Conservation (phyloP, 139 green algal species). For the Penium margaritaceum region DNA sequence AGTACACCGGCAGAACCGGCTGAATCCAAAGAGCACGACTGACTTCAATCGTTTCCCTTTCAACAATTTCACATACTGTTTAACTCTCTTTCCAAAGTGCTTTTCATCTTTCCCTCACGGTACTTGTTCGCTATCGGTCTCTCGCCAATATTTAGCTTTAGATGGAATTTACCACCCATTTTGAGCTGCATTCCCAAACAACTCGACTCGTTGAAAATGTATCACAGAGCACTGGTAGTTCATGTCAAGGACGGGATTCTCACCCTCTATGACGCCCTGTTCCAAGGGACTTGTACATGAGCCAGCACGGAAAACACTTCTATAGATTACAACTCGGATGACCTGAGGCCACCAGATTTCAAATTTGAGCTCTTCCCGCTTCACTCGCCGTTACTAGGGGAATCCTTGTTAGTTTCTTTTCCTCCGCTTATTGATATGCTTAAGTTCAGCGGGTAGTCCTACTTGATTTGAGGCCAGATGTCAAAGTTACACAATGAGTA, state of each 20-base stretch:
- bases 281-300: slow-evolving; percentile 67
- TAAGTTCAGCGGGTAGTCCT: too few relatives aligned
- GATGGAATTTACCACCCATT: slow-evolving; percentile 84
- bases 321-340: slow-evolving; percentile 80
- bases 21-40: too few relatives aligned
- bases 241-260: slow-evolving; percentile 72
- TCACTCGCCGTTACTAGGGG: slow-evolving; percentile 84
- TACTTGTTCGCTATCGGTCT: slow-evolving; percentile 93
- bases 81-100: slow-evolving; percentile 19
- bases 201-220: slow-evolving; percentile 75
- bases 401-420: too few relatives aligned
- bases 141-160: slow-evolving; percentile 84
- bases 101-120: slow-evolving; percentile 93
- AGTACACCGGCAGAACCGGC: too few relatives aligned
- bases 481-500: too few relatives aligned
- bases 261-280: slow-evolving; percentile 74
- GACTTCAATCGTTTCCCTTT: too few relatives aligned
- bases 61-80: too few relatives aligned
- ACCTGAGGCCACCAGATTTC: slow-evolving; percentile 69
- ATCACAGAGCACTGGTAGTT: slow-evolving; percentile 59
- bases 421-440: too few relatives aligned
- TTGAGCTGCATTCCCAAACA: slow-evolving; percentile 87
- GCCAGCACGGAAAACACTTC: slow-evolving; percentile 63
- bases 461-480: too few relatives aligned
- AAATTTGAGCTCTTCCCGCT: slow-evolving; percentile 76